Percentiles rank a stretch among this genome's conserved stretches.
phyloP scores from a whole-genome alignment of 331 rosid genomes.

The Erythrophleum ivorense region DNA sequence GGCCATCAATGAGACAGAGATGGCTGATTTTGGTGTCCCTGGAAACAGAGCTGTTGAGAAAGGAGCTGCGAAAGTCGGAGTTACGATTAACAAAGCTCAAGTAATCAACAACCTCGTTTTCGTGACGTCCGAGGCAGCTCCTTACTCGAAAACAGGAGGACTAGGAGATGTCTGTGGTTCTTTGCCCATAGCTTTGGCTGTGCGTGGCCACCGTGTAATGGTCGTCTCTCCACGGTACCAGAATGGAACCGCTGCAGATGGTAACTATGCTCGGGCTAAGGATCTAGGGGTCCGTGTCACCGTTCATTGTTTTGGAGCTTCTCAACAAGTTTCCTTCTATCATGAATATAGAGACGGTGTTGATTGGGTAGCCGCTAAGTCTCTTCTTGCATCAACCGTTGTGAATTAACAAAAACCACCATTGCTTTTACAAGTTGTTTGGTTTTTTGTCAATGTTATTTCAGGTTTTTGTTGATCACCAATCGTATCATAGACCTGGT shows the following conservation, averaged over 20 bases:
- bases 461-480: conserved; percentile 86
- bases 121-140: conserved; percentile 81
- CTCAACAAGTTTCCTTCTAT: conserved; percentile 73
- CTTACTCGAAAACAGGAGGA: conserved; percentile 87
- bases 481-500: conserved; percentile 79
- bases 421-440: conserved; percentile 12
- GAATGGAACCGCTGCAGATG: conserved; percentile 58
- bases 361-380: conserved; percentile 66
- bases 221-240: conserved; percentile 76
- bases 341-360: conserved; percentile 79
- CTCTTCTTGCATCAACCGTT: neutral
- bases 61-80: too few species aligned
- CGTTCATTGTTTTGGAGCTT: conserved; percentile 60
- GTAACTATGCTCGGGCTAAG: conserved; percentile 48
- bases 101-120: conserved; percentile 53
- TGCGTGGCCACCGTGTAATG: conserved; percentile 86
- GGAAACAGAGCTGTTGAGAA: too few species aligned
- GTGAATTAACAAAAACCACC: too few species aligned
- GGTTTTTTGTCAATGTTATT: conserved; percentile 13
- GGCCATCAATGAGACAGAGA: too few species aligned
- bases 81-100: too few species aligned
- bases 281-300: conserved; percentile 43
- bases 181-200: conserved; percentile 74
- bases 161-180: conserved; percentile 93
- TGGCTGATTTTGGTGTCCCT: too few species aligned